These are phyloP conservation scores for Saccharomyces pastorianus DNA, from an alignment of 1,139 yeast genomes.

Conservation along the genomic window DNA sequence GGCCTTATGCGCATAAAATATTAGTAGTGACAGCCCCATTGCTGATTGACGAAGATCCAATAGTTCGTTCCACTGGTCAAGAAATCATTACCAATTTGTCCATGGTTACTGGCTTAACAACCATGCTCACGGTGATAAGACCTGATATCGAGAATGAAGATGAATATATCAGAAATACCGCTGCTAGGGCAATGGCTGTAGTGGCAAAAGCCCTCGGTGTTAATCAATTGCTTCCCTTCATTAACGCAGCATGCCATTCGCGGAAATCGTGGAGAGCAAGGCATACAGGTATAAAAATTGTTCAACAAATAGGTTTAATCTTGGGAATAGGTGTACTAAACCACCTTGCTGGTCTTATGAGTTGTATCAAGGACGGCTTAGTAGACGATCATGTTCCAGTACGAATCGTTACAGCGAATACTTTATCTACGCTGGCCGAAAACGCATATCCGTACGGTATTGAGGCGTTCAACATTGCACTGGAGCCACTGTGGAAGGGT, in stretches of 20 bases:
- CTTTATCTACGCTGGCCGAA: constrained; percentile 72
- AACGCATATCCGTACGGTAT: constrained; percentile 87
- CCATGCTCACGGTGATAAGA: constrained; percentile 66
- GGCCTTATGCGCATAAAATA: constrained; percentile 70
- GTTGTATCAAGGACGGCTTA: constrained; percentile 52
- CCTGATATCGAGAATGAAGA: constrained; percentile 80
- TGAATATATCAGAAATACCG: constrained; percentile 70
- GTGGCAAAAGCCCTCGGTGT: constrained; percentile 78
- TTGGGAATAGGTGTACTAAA: constrained; percentile 76
- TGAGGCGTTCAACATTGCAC: constrained; percentile 56
- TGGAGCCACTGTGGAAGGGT: constrained; percentile 80
- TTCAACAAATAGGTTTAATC: constrained; percentile 66
- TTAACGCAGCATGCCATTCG: constrained; percentile 74
- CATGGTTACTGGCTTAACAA: constrained; percentile 75
- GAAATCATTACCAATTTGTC: constrained; percentile 70
- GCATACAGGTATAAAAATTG: constrained; percentile 73
- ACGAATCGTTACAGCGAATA: constrained; percentile 59
- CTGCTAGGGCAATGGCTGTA: constrained; percentile 77
- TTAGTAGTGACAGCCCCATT: constrained; percentile 71
- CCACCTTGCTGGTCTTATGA: constrained; percentile 58
- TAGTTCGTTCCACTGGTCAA: constrained; percentile 67
- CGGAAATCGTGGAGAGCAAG: constrained; percentile 79
- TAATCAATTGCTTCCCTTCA: constrained; percentile 62
- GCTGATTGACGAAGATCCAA: constrained; percentile 69
- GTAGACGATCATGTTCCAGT: constrained; percentile 65